Evolutionary conservation across 306 rosid genomes (phyloP).

Genomic region (Potentilla sterilis): DNA sequence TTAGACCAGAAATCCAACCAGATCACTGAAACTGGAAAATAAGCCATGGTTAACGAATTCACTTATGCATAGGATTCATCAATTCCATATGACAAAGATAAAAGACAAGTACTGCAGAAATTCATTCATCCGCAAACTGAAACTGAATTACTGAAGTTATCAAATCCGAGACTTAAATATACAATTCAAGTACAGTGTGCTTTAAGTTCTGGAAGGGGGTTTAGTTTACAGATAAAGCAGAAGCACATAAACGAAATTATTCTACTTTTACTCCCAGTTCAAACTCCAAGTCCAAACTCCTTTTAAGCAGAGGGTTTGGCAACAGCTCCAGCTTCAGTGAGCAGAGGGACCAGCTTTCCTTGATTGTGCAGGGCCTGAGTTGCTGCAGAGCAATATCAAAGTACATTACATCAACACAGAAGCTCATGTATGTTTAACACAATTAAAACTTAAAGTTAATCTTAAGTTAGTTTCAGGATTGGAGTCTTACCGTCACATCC

Average conservation of each 20-base stretch:
- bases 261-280: not conserved
- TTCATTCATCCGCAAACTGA: not conserved
- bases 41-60: not conserved
- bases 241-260: not conserved
- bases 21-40: not conserved
- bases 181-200: slow-evolving; percentile 9
- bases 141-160: not conserved
- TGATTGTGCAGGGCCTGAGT: slow-evolving; percentile 50
- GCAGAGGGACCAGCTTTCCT: slow-evolving; percentile 68
- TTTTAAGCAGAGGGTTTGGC: slow-evolving; percentile 35
- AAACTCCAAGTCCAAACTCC: not conserved
- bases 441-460: not conserved
- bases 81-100: not conserved
- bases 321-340: slow-evolving; percentile 64
- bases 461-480: not conserved
- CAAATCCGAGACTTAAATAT: not conserved
- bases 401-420: not conserved
- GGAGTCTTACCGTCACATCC: slow-evolving; percentile 77
- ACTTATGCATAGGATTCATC: not conserved
- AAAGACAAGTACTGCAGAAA: not conserved
- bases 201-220: not conserved
- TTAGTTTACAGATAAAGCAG: not conserved
- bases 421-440: too few relatives aligned
- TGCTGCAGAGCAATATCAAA: slow-evolving; percentile 39
- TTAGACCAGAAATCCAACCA: not conserved